Base-by-base conservation (phyloP, 371 early-diverging fungal species). In the Lichtheimia ramosa region DNA sequence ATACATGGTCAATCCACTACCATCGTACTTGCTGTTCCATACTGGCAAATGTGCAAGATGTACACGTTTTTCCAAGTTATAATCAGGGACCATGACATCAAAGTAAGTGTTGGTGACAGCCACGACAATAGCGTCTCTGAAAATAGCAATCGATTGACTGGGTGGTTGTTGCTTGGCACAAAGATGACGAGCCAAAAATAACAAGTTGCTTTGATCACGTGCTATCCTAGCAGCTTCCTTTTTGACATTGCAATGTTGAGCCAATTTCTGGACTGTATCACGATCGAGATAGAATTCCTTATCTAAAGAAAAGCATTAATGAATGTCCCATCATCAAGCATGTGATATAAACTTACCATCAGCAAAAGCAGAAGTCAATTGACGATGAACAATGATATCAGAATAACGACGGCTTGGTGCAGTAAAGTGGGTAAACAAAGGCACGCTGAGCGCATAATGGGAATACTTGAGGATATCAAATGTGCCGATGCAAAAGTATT, bases 371-470 rank as follows among this genome's bases (percentile, higher is more conserved):
- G 65, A 34, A 25, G 72, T 70, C 6, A 92, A 64, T 59, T 84
- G 82, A n/a, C 97, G 89, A 64, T 97, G 99, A 2, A 97, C 98
- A 65, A 99, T 73, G 25, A 99, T 77, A 75, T 99, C 99, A 53
- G 96, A 89, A 75, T 93, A 97, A 54, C 99, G 84, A 20, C 97
- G 86, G 51, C 95, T 94, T 0, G 99, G 99, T 5, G 95, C 92
- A 27, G 94, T 93, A 62, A 95, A 95, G 64, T 95, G 95, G 16
- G 93, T 93, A 75, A 92, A 95, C 15, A 92, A 74, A 0, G 85
- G 89, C 10, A 85, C 78, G 61, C 83, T 86, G 52, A 92, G 79
- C 3, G 93, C 88, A 62, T 89, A 95, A 73, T 95, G 95, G 23
- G 74, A 67, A 68, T 78, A 89, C 61, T 77, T 81, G 14, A 66